Evolutionary conservation across 2,329 filamentous ascomycete genomes (phyloP).

Genomic region (Podosphaera xanthii): DNA sequence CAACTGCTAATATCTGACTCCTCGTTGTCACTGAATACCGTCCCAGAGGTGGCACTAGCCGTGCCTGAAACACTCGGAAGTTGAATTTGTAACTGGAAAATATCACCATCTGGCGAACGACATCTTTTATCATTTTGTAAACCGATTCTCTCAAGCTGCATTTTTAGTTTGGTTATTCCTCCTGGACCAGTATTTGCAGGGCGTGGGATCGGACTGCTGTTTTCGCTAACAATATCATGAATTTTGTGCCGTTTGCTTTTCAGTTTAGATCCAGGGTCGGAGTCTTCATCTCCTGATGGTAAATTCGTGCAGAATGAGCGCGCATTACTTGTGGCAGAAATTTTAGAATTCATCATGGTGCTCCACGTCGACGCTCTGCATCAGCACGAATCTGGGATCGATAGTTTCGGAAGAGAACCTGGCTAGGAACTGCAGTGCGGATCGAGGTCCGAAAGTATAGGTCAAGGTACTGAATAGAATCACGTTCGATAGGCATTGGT

Average conservation of each 20-base stretch:
- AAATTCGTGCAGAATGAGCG: conserved; percentile 16
- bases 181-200: conserved; percentile 27
- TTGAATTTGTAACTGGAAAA: conserved; percentile 26
- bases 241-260: conserved; percentile 17
- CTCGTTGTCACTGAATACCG: conserved; percentile 30
- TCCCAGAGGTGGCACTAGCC: conserved; percentile 11
- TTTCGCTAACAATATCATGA: conserved; percentile 23
- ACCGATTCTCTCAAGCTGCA: conserved; percentile 58
- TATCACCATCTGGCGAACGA: conserved; percentile 31
- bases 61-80: conserved; percentile 16
- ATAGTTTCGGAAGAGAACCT: conserved; percentile 16
- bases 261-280: conserved; percentile 23
- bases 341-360: conserved; percentile 13
- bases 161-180: conserved; percentile 63
- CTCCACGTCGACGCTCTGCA: conserved; percentile 16
- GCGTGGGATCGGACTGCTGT: conserved; percentile 39
- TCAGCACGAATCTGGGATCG: conserved; percentile 16
- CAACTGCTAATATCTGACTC: conserved; percentile 60
- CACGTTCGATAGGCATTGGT: conserved; percentile 17
- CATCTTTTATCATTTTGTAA: conserved; percentile 32
- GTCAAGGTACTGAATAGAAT: conserved; percentile 7
- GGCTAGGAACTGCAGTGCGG: conserved; percentile 13
- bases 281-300: conserved; percentile 30
- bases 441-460: conserved; percentile 11
- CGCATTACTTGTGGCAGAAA: conserved; percentile 13